Evolutionary conservation across 495 filamentous ascomycete species (phyloP).

Genomic region (Penicillium salamii): DNA sequence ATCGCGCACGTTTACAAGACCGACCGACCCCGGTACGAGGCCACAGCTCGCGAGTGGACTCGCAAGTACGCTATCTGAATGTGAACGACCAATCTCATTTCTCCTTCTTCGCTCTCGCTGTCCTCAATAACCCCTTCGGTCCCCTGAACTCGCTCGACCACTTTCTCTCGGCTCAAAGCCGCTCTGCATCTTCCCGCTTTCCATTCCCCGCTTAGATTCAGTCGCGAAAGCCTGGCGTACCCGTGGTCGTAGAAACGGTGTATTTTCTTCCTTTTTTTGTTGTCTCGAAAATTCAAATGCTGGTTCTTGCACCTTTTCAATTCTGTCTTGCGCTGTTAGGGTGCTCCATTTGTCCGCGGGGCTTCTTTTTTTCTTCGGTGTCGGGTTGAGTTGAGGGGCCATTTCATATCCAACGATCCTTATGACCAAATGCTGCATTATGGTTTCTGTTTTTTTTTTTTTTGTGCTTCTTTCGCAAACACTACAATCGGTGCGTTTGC

Average conservation of each 20-base stretch:
- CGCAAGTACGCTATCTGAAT: constrained; percentile 88
- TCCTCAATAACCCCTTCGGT: constrained; percentile 8
- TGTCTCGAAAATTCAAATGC: constrained; percentile 5
- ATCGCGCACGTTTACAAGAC: constrained; percentile 99
- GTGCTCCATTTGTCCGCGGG: constrained; percentile 9
- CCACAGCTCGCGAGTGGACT: constrained; percentile 96
- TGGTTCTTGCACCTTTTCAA: constrained; percentile 1
- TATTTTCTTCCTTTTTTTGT: constrained; percentile 22
- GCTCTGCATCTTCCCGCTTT: constrained; percentile 34
- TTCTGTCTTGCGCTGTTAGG: background rate
- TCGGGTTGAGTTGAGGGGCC: constrained; percentile 23
- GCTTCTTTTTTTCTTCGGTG: constrained; percentile 12
- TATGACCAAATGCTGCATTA: constrained; percentile 46
- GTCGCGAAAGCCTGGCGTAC: constrained; percentile 44
- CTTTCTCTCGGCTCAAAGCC: constrained; percentile 20
- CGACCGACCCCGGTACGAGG: constrained; percentile 90
- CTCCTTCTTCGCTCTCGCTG: constrained; percentile 1
- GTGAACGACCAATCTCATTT: constrained; percentile 18
- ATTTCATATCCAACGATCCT: constrained; percentile 45
- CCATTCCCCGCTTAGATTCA: constrained; percentile 24
- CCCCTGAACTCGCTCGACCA: constrained; percentile 7
- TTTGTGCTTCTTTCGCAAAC: constrained; percentile 1
- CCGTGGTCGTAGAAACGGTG: constrained; percentile 43
- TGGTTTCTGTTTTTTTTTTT: constrained; percentile 36
- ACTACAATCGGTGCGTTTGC: background rate